These are phyloP conservation scores for Globisporangium canariense DNA, from an alignment of 352 stramenopile genomes.

Conservation along the genomic window DNA sequence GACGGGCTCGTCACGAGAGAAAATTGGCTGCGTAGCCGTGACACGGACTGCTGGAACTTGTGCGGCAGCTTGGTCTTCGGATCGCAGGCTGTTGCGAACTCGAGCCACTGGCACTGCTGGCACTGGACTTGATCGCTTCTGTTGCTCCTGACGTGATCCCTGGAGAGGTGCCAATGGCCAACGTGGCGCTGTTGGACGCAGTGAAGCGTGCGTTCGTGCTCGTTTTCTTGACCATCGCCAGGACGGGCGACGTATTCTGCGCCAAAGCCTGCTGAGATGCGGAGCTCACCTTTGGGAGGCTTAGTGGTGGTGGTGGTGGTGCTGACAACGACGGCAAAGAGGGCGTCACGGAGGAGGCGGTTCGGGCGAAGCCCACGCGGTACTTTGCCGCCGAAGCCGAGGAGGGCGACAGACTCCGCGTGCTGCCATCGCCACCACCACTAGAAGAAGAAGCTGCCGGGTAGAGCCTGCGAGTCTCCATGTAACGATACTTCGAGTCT, in stretches of 20 bases:
- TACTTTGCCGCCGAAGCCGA: constrained; percentile 8
- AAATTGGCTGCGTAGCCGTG: constrained; percentile 42
- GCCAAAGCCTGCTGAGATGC: constrained; percentile 15
- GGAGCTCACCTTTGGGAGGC: constrained; percentile 5
- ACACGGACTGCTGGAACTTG: constrained; percentile 54
- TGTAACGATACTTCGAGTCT: too few relatives aligned
- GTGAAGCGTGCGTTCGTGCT: constrained; percentile 1
- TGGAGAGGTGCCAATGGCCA: not conserved
- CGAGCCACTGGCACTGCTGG: too few relatives aligned
- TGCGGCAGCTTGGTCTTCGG: constrained; percentile 35
- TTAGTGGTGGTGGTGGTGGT: too few relatives aligned
- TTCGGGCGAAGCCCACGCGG: not conserved
- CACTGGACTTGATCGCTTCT: too few relatives aligned
- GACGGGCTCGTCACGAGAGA: constrained; percentile 14
- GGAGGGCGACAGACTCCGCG: not conserved
- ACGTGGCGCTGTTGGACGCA: not conserved
- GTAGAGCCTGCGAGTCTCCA: too few relatives aligned
- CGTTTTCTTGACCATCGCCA: constrained; percentile 28
- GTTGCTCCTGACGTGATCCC: not conserved
- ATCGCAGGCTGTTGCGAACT: too few relatives aligned
- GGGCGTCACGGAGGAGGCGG: too few relatives aligned
- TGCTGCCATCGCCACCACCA: not conserved
- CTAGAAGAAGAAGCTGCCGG: not conserved
- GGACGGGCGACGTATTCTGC: constrained; percentile 18
- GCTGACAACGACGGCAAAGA: not conserved